Conservation (phyloP, 257 asterid species). For the Penstemon barbatus region DNA sequence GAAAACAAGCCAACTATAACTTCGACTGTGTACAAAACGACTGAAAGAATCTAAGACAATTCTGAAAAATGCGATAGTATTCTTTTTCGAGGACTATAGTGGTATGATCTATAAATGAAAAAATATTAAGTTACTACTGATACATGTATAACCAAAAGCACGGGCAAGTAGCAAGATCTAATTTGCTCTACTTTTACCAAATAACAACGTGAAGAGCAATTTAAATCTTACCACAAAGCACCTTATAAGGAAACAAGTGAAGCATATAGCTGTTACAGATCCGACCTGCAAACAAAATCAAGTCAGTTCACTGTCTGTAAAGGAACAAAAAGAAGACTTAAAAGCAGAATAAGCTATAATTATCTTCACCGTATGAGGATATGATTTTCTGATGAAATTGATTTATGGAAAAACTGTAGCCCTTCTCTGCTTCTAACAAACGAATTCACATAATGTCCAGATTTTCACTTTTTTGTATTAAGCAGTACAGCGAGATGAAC, state of each 20-base stretch:
- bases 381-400: no score
- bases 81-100: no score
- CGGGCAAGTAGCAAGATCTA: conserved; percentile 1
- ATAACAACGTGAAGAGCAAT: conserved; percentile 25
- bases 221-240: conserved; percentile 75
- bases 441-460: no score
- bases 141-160: not conserved
- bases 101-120: not conserved
- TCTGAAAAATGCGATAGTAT: no score
- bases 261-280: conserved; percentile 92
- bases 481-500: no score
- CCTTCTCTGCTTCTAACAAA: no score
- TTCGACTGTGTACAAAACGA: no score
- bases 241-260: conserved; percentile 82
- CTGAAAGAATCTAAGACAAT: no score
- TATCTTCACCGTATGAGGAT: no score
- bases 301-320: conserved; percentile 25
- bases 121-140: not conserved
- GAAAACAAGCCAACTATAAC: not conserved
- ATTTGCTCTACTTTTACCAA: not conserved
- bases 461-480: no score
- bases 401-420: no score
- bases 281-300: conserved; percentile 63
- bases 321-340: no score
- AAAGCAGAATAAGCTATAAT: not conserved